phyloP scores from a whole-genome alignment of 176 grass and related monocot genomes.

The Poa annua region DNA sequence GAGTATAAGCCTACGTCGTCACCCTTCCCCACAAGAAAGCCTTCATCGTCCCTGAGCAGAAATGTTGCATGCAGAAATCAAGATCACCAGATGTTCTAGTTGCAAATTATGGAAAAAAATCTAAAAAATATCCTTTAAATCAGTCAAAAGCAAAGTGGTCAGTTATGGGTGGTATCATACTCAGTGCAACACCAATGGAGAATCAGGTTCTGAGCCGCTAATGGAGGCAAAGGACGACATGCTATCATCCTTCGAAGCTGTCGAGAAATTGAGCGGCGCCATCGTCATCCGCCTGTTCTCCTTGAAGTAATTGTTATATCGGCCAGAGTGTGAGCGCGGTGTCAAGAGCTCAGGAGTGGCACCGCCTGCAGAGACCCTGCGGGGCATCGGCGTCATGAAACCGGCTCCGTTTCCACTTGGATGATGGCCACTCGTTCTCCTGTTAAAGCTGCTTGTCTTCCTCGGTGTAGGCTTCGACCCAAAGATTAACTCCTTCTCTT shows the following conservation, averaged over 20 bases:
- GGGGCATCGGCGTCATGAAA: conserved; percentile 78
- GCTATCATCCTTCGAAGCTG: conserved; percentile 69
- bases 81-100: conserved; percentile 13
- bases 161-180: conserved; percentile 31
- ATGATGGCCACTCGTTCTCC: conserved; percentile 59
- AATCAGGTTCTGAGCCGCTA: conserved; percentile 76
- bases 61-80: conserved; percentile 31
- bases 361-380: conserved; percentile 61
- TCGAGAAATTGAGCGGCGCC: conserved; percentile 63
- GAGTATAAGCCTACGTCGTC: background rate
- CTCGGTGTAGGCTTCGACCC: conserved; percentile 75
- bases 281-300: conserved; percentile 56
- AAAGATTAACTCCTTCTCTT: conserved; percentile 83
- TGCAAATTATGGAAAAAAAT: conserved; percentile 25
- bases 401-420: conserved; percentile 65
- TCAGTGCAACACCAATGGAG: conserved; percentile 60
- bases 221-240: conserved; percentile 85
- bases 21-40: conserved; percentile 8
- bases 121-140: too few relatives aligned
- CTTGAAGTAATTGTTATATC: conserved; percentile 72
- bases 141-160: background rate
- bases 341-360: conserved; percentile 85
- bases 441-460: conserved; percentile 64
- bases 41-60: conserved; percentile 17
- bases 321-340: conserved; percentile 74